Evolutionary conservation across 495 filamentous ascomycete genomes (phyloP).

Genomic region (Astrocystis sublimbata): DNA sequence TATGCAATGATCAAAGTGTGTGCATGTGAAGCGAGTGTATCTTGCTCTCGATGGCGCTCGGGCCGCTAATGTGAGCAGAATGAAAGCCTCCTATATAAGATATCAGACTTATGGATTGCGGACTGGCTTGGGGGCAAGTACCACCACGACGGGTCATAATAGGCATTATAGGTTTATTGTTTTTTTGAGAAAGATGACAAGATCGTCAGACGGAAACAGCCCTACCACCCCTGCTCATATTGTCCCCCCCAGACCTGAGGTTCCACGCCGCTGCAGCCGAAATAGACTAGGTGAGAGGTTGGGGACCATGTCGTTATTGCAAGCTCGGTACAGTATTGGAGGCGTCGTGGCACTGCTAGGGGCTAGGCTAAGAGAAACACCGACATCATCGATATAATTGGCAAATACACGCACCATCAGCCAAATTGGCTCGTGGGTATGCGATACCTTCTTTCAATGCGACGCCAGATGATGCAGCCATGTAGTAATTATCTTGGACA

Average conservation of each 20-base stretch:
- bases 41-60: not conserved
- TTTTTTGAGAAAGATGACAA: not conserved
- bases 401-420: not conserved
- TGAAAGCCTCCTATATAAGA: conserved; percentile 11
- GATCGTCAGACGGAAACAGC: conserved; percentile 15
- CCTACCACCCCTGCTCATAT: conserved; percentile 14
- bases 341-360: conserved; percentile 18
- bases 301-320: conserved; percentile 7
- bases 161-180: conserved; percentile 1
- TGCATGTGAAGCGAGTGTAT: not conserved
- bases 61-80: not conserved
- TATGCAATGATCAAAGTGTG: not conserved
- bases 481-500: not conserved
- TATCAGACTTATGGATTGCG: not conserved
- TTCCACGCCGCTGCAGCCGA: conserved; percentile 5
- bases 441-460: not conserved
- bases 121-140: not conserved
- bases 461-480: conserved; percentile 1
- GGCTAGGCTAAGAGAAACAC: conserved; percentile 1
- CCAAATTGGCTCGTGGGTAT: not conserved
- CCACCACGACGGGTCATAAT: conserved; percentile 9
- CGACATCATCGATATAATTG: conserved; percentile 7
- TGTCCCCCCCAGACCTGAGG: conserved; percentile 3
- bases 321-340: not conserved
- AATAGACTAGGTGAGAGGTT: conserved; percentile 2